These are phyloP conservation scores for Lathyrus sativus DNA, from an alignment of 306 rosid genomes.

Conservation along the genomic window DNA sequence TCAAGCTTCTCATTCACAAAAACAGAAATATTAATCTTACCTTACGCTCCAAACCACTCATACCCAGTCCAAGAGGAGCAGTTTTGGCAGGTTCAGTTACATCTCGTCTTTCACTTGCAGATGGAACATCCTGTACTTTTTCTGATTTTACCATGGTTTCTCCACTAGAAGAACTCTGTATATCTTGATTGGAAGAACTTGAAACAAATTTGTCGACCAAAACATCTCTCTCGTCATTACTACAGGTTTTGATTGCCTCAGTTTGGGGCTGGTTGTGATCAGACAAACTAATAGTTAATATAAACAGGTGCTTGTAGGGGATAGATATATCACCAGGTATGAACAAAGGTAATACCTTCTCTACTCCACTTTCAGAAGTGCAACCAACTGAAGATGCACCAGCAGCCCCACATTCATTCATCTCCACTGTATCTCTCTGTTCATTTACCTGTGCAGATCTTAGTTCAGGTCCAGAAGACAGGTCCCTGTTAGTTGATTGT, in stretches of 20 bases:
- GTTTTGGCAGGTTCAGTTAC: slow-evolving; percentile 54
- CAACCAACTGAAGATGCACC: slow-evolving; percentile 42
- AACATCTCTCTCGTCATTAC: slow-evolving; percentile 48
- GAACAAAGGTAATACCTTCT: slow-evolving; percentile 48
- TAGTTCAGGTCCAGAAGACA: slow-evolving; percentile 55
- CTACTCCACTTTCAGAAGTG: slow-evolving; percentile 48
- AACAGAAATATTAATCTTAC: slow-evolving; percentile 42
- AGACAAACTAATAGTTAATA: slow-evolving; percentile 27
- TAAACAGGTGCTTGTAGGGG: slow-evolving; percentile 9
- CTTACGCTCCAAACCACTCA: slow-evolving; percentile 80
- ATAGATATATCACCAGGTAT: slow-evolving; percentile 17
- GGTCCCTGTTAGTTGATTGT: slow-evolving; percentile 47
- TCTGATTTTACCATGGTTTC: slow-evolving; percentile 45
- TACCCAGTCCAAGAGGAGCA: slow-evolving; percentile 89
- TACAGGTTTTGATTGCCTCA: slow-evolving; percentile 40
- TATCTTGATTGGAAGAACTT: slow-evolving; percentile 48
- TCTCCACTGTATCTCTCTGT: slow-evolving; percentile 43
- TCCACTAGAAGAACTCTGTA: slow-evolving; percentile 52
- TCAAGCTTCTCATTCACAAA: slow-evolving; percentile 21
- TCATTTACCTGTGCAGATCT: slow-evolving; percentile 48
- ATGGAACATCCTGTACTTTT: slow-evolving; percentile 41
- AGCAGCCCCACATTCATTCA: slow-evolving; percentile 42
- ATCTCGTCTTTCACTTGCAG: slow-evolving; percentile 48
- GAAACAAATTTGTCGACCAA: slow-evolving; percentile 52
- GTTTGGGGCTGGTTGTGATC: slow-evolving; percentile 45